Percentiles rank a stretch among this genome's conserved stretches.
Evolutionary conservation across 2,329 filamentous ascomycete species (phyloP).

Genomic region (Curvularia sp.): DNA sequence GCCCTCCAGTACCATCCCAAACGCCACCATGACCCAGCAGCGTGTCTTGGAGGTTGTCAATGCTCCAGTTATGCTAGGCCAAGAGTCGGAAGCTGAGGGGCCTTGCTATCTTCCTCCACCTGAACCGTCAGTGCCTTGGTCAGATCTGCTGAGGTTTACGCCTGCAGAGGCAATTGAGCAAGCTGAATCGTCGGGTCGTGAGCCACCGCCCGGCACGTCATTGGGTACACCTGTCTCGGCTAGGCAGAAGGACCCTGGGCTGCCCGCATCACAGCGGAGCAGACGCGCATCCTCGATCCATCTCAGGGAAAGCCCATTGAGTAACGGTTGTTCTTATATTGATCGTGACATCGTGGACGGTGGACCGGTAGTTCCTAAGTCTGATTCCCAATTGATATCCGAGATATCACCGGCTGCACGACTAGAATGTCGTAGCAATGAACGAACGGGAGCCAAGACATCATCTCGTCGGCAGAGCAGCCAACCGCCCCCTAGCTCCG

Average conservation of each 20-base stretch:
- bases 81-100: conserved; percentile 25
- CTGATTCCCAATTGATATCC: too few relatives aligned
- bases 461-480: conserved; percentile 14
- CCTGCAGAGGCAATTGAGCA: conserved; percentile 21
- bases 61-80: conserved; percentile 34
- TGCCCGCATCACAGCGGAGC: conserved; percentile 14
- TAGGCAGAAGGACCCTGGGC: neutral
- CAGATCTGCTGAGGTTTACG: conserved; percentile 43
- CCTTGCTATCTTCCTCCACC: conserved; percentile 28
- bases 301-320: conserved; percentile 14
- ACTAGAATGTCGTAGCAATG: conserved; percentile 1
- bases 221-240: neutral
- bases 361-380: neutral
- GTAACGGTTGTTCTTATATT: conserved; percentile 4
- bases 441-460: neutral
- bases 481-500: conserved; percentile 15
- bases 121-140: conserved; percentile 48
- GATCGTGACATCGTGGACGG: neutral
- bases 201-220: conserved; percentile 4
- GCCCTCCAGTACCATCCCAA: conserved; percentile 53
- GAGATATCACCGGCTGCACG: neutral
- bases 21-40: conserved; percentile 53
- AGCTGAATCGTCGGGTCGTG: conserved; percentile 17
- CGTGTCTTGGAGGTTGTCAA: conserved; percentile 49
- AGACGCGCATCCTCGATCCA: conserved; percentile 12